Conservation (phyloP, 495 filamentous ascomycete species). For the Ramalina peruviana region DNA sequence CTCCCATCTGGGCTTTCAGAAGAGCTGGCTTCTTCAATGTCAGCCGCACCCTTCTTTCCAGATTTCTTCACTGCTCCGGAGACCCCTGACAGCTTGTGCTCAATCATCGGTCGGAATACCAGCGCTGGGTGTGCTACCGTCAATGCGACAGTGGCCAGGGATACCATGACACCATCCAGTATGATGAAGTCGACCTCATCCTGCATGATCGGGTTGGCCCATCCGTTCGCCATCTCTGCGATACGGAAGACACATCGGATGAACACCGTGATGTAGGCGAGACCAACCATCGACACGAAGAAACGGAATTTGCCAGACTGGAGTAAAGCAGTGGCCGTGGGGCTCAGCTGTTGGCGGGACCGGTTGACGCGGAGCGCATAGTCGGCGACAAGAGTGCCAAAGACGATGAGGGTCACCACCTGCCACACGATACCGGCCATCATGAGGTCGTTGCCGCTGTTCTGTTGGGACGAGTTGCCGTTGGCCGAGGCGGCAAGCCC, state of each 20-base stretch:
- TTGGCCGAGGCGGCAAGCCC: slow-evolving; percentile 40
- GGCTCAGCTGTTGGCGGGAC: slow-evolving; percentile 4
- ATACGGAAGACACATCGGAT: slow-evolving; percentile 49
- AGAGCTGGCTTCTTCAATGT: too few relatives aligned
- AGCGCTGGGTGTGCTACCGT: slow-evolving; percentile 37
- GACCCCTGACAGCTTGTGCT: too few relatives aligned
- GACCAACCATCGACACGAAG: slow-evolving; percentile 35
- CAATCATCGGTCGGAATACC: slow-evolving; percentile 23
- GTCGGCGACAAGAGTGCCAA: slow-evolving; percentile 21
- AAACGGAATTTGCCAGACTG: slow-evolving; percentile 31
- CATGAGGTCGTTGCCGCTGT: slow-evolving; percentile 48
- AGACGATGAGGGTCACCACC: slow-evolving; percentile 47
- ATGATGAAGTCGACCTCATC: slow-evolving; percentile 49
- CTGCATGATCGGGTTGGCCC: slow-evolving; percentile 54
- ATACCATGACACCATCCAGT: slow-evolving; percentile 43
- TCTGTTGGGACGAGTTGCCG: slow-evolving; percentile 15
- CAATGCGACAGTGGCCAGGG: slow-evolving; percentile 28
- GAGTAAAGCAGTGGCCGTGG: slow-evolving; percentile 22
- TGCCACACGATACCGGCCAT: slow-evolving; percentile 61
- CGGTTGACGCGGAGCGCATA: slow-evolving; percentile 7
- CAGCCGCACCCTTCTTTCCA: too few relatives aligned
- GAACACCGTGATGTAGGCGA: slow-evolving; percentile 47
- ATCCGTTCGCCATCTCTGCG: slow-evolving; percentile 56
- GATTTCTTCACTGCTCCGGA: too few relatives aligned
- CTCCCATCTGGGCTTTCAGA: too few relatives aligned